A percentile compares a stretch with the other conserved stretches of the same genome.
phyloP scores from a whole-genome alignment of 2,329 filamentous ascomycete genomes.

The Purpureocillium takamizusanense region DNA sequence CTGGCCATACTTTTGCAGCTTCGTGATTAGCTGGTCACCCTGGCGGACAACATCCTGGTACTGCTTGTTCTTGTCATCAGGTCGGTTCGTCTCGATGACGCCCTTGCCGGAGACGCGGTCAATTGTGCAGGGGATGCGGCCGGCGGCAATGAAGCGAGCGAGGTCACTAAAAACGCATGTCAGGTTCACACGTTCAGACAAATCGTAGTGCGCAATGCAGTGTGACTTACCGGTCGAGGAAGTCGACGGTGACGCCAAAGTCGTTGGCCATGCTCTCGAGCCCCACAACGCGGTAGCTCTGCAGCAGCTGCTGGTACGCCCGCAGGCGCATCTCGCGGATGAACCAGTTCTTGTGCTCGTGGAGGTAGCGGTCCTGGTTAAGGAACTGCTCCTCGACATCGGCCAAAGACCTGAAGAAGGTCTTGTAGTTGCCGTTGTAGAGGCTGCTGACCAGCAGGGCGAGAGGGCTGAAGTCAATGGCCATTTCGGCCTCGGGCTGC shows the following conservation, averaged over 20 bases:
- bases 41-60: constrained; percentile 97
- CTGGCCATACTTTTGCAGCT: constrained; percentile 98
- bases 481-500: constrained; percentile 68
- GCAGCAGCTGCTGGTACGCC: constrained; percentile 91
- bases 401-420: constrained; percentile 84
- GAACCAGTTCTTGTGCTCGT: constrained; percentile 95
- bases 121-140: constrained; percentile 92
- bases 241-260: constrained; percentile 95
- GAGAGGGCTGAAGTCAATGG: constrained; percentile 83
- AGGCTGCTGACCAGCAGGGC: constrained; percentile 82
- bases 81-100: constrained; percentile 94
- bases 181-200: constrained; percentile 5
- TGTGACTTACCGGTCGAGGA: constrained; percentile 71
- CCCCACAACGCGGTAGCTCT: constrained; percentile 96
- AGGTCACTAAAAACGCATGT: constrained; percentile 56
- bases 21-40: constrained; percentile 94
- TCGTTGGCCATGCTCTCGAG: constrained; percentile 94
- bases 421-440: constrained; percentile 89
- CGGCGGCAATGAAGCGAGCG: constrained; percentile 91
- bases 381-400: constrained; percentile 91
- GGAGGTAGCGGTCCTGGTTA: constrained; percentile 86
- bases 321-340: constrained; percentile 96
- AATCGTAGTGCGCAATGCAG: background rate
- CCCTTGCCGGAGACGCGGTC: constrained; percentile 94
- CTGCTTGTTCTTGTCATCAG: constrained; percentile 99